Conservation (phyloP, 306 rosid genomes). For the Erythrophleum fordii region DNA sequence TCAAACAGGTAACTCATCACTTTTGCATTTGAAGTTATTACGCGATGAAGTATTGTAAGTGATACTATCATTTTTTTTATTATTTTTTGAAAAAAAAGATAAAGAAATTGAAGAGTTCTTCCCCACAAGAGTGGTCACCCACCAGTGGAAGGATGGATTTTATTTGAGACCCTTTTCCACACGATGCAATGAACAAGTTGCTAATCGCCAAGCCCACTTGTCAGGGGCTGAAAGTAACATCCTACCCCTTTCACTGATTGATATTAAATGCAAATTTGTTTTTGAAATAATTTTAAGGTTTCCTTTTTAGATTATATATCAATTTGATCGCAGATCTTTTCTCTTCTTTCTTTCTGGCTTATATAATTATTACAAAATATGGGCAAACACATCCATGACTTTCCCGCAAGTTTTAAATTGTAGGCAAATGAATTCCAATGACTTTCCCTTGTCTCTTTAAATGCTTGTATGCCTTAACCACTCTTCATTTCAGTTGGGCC, state of each 20-base stretch:
- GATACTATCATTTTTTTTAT: no score
- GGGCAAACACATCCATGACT: no score
- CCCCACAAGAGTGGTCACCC: not conserved
- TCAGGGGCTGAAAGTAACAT: conserved; percentile 42
- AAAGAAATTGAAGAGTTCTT: no score
- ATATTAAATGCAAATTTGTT: conserved; percentile 7
- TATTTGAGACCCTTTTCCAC: not conserved
- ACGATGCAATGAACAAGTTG: conserved; percentile 34
- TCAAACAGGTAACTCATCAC: no score
- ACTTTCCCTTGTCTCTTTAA: not conserved
- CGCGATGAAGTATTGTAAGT: no score
- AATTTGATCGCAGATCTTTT: no score
- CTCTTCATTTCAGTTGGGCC: conserved; percentile 41
- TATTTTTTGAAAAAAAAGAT: no score
- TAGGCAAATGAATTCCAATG: not conserved
- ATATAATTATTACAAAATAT: not conserved
- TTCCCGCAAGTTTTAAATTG: no score
- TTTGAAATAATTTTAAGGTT: not conserved
- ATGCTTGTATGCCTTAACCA: conserved; percentile 1
- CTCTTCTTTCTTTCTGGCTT: not conserved
- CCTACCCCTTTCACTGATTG: conserved; percentile 32
- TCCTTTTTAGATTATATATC: no score
- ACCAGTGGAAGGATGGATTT: not conserved
- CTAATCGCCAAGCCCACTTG: conserved; percentile 31
- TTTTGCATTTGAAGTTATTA: no score